Evolutionary conservation across 257 asterid genomes (phyloP), one percentile per base, ranked within the genome.

Genomic region (Capsicum chinense): DNA sequence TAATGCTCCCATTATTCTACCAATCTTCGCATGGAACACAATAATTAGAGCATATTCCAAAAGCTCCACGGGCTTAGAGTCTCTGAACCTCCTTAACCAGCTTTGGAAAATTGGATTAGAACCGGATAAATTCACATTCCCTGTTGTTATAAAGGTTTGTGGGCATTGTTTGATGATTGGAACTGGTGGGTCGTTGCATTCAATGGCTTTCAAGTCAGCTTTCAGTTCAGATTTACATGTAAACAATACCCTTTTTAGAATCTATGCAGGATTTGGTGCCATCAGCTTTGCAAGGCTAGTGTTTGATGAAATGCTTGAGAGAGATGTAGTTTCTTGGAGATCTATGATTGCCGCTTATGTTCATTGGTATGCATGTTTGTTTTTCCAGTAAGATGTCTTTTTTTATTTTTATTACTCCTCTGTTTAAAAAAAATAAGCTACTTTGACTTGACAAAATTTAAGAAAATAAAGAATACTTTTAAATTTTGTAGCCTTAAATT

Each of bases 241-340:
- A 63, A 68, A 84, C 52, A 93, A 94, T 79, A 92, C 93, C 6
- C 91, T 94, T 33, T 48, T 93, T 86, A 88, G 92, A 3, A 89
- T 91, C 92, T 92, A 93, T 33, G 92, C 89, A 0, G 90, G 81
- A 5, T 90, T 88, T 39, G 87, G 89, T n/a, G 84, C 62, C 13
- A 78, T 88, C 60, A 80, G 60, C 21, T 87, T 86, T 56, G 79
- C 95, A 3, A 79, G 89, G 56, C 87, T 16, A 16, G 86, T 93
- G 94, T 92, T 94, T 70, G 97, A 90, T 83, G 95, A 92, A 92
- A n/a, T n/a, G 93, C 11, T 42, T 83, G 83, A 87, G 19, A 91
- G 91, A 86, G 87, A 90, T 88, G 91, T 94, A 68, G 95, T 94
- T 85, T 86, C 97, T 74, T 94, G 98, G 97, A 93, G 95, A 73